A percentile compares a stretch with the other conserved stretches of the same genome.
These are phyloP conservation scores for Cyberlindnera veronae DNA, from an alignment of 805 yeast species.

Conservation along the genomic window DNA sequence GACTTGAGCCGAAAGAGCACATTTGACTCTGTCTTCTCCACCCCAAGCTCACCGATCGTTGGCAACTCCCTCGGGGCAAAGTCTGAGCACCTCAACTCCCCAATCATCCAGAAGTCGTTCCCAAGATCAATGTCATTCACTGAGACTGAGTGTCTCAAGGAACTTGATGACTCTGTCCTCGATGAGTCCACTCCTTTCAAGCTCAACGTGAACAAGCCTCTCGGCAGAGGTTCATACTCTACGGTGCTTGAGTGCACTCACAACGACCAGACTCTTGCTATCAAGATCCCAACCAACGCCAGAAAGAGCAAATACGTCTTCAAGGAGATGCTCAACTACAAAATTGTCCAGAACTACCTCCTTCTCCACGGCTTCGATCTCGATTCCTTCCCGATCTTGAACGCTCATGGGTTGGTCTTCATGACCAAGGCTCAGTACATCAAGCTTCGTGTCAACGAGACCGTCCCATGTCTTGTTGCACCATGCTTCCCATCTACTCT, in stretches of 20 bases:
- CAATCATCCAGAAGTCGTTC: neutral
- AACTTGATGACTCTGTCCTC: slow-evolving; percentile 13
- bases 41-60: neutral
- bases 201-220: neutral
- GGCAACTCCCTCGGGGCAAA: no score
- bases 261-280: slow-evolving; percentile 10
- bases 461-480: slow-evolving; percentile 20
- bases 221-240: slow-evolving; percentile 24
- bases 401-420: slow-evolving; percentile 19
- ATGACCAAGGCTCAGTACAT: slow-evolving; percentile 13
- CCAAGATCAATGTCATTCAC: slow-evolving; percentile 2
- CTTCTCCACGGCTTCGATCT: slow-evolving; percentile 5
- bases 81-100: slow-evolving; percentile 3
- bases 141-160: slow-evolving; percentile 1
- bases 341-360: slow-evolving; percentile 13
- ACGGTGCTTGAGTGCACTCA: slow-evolving; percentile 14
- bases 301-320: slow-evolving; percentile 14
- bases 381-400: slow-evolving; percentile 16
- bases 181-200: slow-evolving; percentile 5
- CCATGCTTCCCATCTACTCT: slow-evolving; percentile 21
- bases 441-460: slow-evolving; percentile 14
- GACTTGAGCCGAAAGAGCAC: no score
- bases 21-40: slow-evolving; percentile 4
- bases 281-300: slow-evolving; percentile 20
- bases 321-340: slow-evolving; percentile 22